Percentiles rank a stretch among this genome's conserved stretches.
These are phyloP conservation scores for Blastosporella zonata DNA, from an alignment of 1,284 basidiomycete genomes.

Conservation along the genomic window DNA sequence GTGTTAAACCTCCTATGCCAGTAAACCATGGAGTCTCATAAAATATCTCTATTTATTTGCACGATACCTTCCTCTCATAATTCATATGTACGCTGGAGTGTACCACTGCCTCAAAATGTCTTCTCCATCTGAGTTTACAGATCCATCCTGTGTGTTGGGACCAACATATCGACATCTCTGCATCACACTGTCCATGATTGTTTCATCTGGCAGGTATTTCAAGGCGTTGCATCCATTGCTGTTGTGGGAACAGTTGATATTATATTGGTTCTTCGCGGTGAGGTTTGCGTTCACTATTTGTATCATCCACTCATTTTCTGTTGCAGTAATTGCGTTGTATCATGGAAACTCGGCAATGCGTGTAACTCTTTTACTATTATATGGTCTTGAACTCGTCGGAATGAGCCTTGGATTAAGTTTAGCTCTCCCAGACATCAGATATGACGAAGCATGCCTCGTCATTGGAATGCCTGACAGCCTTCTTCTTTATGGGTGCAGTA, in stretches of 20 bases:
- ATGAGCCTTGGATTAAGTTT: constrained; percentile 32
- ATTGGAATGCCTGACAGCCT: constrained; percentile 15
- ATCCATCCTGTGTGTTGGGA: constrained; percentile 32
- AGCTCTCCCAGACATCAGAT: constrained; percentile 28
- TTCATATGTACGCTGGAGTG: constrained; percentile 31
- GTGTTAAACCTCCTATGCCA: constrained; percentile 10
- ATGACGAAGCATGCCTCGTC: constrained; percentile 32
- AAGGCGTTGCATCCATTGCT: constrained; percentile 28
- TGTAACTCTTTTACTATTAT: constrained; percentile 23
- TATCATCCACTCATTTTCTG: constrained; percentile 14
- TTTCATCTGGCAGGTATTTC: constrained; percentile 38
- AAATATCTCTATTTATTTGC: constrained; percentile 34
- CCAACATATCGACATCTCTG: constrained; percentile 31
- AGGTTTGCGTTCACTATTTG: not conserved
- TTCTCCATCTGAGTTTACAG: constrained; percentile 18
- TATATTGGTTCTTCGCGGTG: constrained; percentile 35
- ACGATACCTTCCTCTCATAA: constrained; percentile 33
- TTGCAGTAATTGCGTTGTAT: constrained; percentile 33
- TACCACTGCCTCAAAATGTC: not conserved
- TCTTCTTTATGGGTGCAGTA: not conserved
- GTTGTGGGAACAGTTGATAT: constrained; percentile 31
- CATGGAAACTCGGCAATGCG: constrained; percentile 25
- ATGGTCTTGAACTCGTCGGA: constrained; percentile 27
- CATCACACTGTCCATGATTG: constrained; percentile 34
- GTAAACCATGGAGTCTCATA: constrained; percentile 29